These are phyloP conservation scores for Talaromyces rugulosus DNA, from an alignment of 2,329 filamentous ascomycete genomes.

Conservation along the genomic window DNA sequence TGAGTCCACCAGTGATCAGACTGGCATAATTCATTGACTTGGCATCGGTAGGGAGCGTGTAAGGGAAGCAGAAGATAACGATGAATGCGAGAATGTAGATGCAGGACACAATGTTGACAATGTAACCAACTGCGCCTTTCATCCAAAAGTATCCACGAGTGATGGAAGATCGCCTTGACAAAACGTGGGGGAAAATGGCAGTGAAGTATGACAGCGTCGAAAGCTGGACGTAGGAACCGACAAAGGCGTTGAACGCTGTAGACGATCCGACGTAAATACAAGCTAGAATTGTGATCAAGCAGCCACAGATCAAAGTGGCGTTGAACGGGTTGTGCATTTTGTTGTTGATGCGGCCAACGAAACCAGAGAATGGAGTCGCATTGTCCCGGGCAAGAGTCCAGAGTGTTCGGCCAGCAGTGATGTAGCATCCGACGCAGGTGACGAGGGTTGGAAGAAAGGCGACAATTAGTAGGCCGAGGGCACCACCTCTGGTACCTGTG, in stretches of 20 bases:
- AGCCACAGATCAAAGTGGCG: conserved; percentile 53
- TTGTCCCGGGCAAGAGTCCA: conserved; percentile 58
- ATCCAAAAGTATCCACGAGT: conserved; percentile 52
- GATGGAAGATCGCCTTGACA: conserved; percentile 50
- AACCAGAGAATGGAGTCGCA: conserved; percentile 53
- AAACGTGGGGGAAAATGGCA: conserved; percentile 50
- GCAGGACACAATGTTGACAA: conserved; percentile 49
- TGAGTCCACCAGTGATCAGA: conserved; percentile 50
- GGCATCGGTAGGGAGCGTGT: conserved; percentile 42
- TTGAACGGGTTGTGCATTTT: conserved; percentile 56
- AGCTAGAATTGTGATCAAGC: conserved; percentile 51
- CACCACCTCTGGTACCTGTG: conserved; percentile 46
- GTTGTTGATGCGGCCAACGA: conserved; percentile 53
- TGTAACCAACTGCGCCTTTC: conserved; percentile 45
- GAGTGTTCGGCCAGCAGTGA: conserved; percentile 58
- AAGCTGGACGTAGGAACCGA: conserved; percentile 56
- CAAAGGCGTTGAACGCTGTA: conserved; percentile 55
- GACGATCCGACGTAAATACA: conserved; percentile 54
- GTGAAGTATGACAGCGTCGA: conserved; percentile 53
- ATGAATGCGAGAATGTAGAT: conserved; percentile 54
- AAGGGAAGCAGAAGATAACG: conserved; percentile 59
- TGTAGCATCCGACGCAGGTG: conserved; percentile 52
- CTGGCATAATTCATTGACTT: conserved; percentile 53
- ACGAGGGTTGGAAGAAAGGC: conserved; percentile 53
- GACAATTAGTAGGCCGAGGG: conserved; percentile 56